Evolutionary conservation across 1,139 yeast genomes (phyloP).

Genomic region (Lizanozyma gosingica): DNA sequence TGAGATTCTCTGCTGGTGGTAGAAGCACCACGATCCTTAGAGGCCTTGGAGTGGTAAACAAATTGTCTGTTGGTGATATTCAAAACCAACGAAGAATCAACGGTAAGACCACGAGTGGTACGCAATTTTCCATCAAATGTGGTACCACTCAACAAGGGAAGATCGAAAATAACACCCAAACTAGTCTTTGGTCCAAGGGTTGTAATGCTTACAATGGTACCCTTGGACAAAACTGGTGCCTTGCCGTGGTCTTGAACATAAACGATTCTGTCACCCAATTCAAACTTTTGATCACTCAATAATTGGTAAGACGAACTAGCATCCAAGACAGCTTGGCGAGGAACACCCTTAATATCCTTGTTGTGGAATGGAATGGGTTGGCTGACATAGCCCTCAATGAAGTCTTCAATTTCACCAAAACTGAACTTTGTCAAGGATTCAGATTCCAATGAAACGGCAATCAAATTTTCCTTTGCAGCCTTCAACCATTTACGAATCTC

Average conservation of each 20-base stretch:
- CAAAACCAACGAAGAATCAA: conserved; percentile 75
- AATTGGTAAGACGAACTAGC: conserved; percentile 68
- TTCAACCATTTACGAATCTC: conserved; percentile 43
- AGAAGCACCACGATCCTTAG: conserved; percentile 32
- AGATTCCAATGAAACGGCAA: conserved; percentile 65
- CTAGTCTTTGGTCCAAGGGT: conserved; percentile 46
- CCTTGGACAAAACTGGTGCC: conserved; percentile 80
- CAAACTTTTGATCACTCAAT: conserved; percentile 67
- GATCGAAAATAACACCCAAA: conserved; percentile 75
- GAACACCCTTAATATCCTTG: conserved; percentile 71
- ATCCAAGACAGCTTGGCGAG: conserved; percentile 72
- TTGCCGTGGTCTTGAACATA: conserved; percentile 85
- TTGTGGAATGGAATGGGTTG: conserved; percentile 33
- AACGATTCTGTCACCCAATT: conserved; percentile 82
- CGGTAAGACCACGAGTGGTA: conserved; percentile 74
- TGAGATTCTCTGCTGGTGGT: conserved; percentile 12
- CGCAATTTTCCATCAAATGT: conserved; percentile 68
- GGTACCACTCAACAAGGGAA: conserved; percentile 74
- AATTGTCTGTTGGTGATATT: conserved; percentile 70
- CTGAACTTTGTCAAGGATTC: conserved; percentile 68
- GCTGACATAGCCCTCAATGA: conserved; percentile 40
- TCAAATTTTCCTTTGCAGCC: conserved; percentile 44
- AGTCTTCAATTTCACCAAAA: conserved; percentile 59
- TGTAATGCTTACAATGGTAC: conserved; percentile 80
- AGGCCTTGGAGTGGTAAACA: conserved; percentile 66